Percentiles rank a stretch among this genome's conserved stretches.
Conservation (phyloP, 495 filamentous ascomycete species). For the Opeltia flavorubescens region DNA sequence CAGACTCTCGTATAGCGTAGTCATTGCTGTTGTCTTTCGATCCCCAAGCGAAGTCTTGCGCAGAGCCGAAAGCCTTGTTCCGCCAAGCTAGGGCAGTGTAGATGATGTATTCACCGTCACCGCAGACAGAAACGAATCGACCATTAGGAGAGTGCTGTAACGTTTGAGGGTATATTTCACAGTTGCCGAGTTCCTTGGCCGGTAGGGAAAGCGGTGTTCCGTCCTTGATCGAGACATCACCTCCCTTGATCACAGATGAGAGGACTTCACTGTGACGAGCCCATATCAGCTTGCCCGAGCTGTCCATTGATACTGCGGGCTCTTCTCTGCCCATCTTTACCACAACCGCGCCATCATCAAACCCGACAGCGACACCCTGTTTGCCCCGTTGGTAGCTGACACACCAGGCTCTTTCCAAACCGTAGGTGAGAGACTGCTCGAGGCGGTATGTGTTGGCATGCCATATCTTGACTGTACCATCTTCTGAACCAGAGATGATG, state of each 20-base stretch:
- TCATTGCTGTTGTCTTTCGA: constrained; percentile 97
- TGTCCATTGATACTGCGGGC: constrained; percentile 93
- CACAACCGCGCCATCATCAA: constrained; percentile 95
- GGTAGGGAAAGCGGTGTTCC: constrained; percentile 71
- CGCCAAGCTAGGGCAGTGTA: constrained; percentile 95
- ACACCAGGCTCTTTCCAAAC: constrained; percentile 94
- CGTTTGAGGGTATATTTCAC: constrained; percentile 92
- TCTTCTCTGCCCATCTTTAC: constrained; percentile 97
- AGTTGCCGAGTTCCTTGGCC: constrained; percentile 86
- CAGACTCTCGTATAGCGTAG: constrained; percentile 88
- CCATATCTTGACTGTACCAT: constrained; percentile 97
- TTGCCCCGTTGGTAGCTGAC: constrained; percentile 84
- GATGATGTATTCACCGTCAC: constrained; percentile 96
- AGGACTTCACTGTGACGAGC: constrained; percentile 88
- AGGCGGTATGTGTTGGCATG: constrained; percentile 93
- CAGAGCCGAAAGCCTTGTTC: constrained; percentile 93
- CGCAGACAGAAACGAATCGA: constrained; percentile 91
- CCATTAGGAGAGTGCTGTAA: constrained; percentile 94
- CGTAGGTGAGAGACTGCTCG: constrained; percentile 91
- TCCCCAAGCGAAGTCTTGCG: constrained; percentile 93
- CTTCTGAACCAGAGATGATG: constrained; percentile 97
- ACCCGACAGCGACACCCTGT: constrained; percentile 89
- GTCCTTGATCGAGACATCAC: constrained; percentile 72
- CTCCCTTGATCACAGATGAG: constrained; percentile 87
- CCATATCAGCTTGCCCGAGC: constrained; percentile 89